Conservation (phyloP, 768 basidiomycete genomes). For the Punctularia strigosozonata region DNA sequence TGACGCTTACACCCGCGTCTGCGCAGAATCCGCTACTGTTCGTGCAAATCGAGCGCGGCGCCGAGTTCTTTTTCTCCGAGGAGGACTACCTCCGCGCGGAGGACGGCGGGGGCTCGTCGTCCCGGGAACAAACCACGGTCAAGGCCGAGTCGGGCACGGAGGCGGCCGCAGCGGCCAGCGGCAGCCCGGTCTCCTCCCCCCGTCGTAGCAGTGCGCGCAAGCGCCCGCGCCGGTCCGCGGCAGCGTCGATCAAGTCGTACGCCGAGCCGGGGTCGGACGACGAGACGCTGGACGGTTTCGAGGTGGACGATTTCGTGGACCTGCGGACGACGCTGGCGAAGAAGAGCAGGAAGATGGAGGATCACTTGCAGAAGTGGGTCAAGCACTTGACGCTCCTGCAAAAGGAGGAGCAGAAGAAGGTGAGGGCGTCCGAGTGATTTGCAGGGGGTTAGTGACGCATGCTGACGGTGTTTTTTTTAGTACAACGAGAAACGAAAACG, state of each 20-base stretch:
- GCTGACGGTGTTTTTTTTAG: slow-evolving; percentile 19
- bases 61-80: slow-evolving; percentile 59
- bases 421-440: slow-evolving; percentile 19
- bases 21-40: slow-evolving; percentile 41
- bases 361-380: slow-evolving; percentile 53
- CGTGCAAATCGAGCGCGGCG: slow-evolving; percentile 50
- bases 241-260: slow-evolving; percentile 44
- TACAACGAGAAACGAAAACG: slow-evolving; percentile 52
- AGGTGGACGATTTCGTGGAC: slow-evolving; percentile 14
- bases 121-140: no score
- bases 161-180: slow-evolving; percentile 2
- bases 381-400: slow-evolving; percentile 47
- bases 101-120: no score
- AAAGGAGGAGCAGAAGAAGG: slow-evolving; percentile 63
- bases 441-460: slow-evolving; percentile 3
- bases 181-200: slow-evolving; percentile 10
- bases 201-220: slow-evolving; percentile 21
- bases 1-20: slow-evolving; percentile 2
- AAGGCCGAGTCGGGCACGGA: slow-evolving; percentile 25
- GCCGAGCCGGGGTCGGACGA: slow-evolving; percentile 62
- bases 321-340: slow-evolving; percentile 17
- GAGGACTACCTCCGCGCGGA: slow-evolving; percentile 47
- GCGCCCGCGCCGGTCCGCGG: slow-evolving; percentile 48
- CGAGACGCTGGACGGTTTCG: slow-evolving; percentile 31
- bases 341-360: slow-evolving; percentile 27